These are phyloP conservation scores for Cymbidium sinense DNA, from an alignment of 106 monocot genomes.

Conservation along the genomic window DNA sequence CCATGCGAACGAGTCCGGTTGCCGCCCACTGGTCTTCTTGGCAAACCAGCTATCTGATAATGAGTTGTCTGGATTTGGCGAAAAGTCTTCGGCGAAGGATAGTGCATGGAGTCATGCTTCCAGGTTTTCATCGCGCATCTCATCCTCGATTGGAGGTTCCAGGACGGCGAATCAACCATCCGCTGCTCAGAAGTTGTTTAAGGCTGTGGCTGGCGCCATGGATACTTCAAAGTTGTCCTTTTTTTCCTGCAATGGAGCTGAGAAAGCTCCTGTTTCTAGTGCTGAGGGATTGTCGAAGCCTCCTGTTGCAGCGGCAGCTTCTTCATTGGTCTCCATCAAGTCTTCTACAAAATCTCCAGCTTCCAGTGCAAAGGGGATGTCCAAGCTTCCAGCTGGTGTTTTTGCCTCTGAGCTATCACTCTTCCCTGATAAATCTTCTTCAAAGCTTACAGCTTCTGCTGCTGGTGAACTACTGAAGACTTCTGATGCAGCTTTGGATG, in stretches of 20 bases:
- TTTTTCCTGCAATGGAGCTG: neutral
- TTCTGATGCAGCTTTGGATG: too few relatives aligned
- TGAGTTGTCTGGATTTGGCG: conserved; percentile 8
- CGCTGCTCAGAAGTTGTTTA: neutral
- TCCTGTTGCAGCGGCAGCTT: neutral
- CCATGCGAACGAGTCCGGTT: conserved; percentile 24
- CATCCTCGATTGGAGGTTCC: neutral
- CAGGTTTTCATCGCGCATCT: neutral
- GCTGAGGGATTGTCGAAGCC: neutral
- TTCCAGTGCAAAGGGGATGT: too few relatives aligned
- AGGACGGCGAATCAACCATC: neutral
- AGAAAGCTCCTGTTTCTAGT: neutral
- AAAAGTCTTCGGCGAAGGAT: neutral
- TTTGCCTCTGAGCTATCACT: neutral
- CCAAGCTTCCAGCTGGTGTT: too few relatives aligned
- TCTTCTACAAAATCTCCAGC: too few relatives aligned
- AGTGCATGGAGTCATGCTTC: neutral
- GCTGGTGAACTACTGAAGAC: too few relatives aligned
- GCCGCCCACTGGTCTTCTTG: conserved; percentile 30
- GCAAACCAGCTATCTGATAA: neutral
- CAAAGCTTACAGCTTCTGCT: too few relatives aligned
- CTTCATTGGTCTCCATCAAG: too few relatives aligned
- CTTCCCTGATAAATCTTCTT: neutral
- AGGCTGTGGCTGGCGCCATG: neutral
- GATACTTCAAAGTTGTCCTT: neutral